Percentiles rank a stretch among this genome's conserved stretches.
Evolutionary conservation across 2,329 filamentous ascomycete genomes (phyloP).

Genomic region (Monilinia fructicola): DNA sequence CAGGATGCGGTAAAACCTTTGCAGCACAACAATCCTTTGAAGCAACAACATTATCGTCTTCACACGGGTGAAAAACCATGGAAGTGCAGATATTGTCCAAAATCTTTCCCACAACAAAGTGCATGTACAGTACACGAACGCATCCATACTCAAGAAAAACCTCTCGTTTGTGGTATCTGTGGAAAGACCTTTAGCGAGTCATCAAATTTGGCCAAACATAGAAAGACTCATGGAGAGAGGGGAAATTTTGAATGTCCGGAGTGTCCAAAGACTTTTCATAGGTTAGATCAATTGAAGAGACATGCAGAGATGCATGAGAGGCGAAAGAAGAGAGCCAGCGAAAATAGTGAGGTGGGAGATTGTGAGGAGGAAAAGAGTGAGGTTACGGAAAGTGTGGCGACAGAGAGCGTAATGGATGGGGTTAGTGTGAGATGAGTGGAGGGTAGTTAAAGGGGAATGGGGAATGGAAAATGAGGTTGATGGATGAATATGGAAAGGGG

Average conservation of each 20-base stretch:
- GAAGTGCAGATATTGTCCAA: constrained; percentile 54
- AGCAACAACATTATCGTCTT: constrained; percentile 64
- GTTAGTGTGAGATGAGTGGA: too few relatives aligned
- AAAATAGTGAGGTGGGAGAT: background rate
- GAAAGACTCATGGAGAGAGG: constrained; percentile 57
- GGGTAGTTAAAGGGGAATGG: too few relatives aligned
- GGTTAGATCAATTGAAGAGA: constrained; percentile 60
- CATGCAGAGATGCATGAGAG: constrained; percentile 46
- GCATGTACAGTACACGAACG: constrained; percentile 68
- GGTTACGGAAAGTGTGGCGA: background rate
- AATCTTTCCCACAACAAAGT: constrained; percentile 65
- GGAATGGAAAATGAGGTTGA: background rate
- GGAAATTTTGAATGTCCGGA: constrained; percentile 53
- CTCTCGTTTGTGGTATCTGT: constrained; percentile 58
- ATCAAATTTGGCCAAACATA: constrained; percentile 65
- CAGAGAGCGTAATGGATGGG: background rate
- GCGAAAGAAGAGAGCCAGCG: background rate
- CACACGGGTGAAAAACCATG: constrained; percentile 67
- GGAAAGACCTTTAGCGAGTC: constrained; percentile 62
- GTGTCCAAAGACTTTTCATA: constrained; percentile 58
- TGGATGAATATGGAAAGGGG: too few relatives aligned
- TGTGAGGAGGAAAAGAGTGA: constrained; percentile 11
- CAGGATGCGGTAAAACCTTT: constrained; percentile 56
- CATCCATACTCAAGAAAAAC: constrained; percentile 65
- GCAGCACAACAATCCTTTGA: constrained; percentile 68